Evolutionary conservation across 2,329 filamentous ascomycete species (phyloP).

Genomic region (Sporothrix pallida): DNA sequence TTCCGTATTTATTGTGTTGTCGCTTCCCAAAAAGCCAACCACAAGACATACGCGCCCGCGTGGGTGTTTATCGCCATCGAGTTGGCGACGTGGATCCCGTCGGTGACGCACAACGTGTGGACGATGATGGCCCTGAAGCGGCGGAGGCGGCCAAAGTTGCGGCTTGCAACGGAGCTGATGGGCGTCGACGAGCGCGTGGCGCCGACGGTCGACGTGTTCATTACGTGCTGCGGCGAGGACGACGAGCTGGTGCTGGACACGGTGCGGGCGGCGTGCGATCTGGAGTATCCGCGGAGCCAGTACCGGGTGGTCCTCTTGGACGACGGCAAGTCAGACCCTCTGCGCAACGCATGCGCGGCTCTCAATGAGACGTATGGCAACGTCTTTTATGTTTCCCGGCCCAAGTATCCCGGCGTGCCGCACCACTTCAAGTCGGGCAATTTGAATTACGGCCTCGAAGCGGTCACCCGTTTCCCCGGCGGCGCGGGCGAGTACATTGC

Average conservation of each 20-base stretch:
- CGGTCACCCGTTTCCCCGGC: conserved; percentile 56
- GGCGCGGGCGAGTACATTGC: conserved; percentile 65
- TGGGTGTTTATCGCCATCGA: conserved; percentile 59
- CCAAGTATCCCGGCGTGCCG: conserved; percentile 55
- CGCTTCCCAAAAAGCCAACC: conserved; percentile 52
- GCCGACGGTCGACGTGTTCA: conserved; percentile 61
- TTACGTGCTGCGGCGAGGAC: conserved; percentile 64
- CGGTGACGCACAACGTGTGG: conserved; percentile 63
- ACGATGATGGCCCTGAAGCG: conserved; percentile 63
- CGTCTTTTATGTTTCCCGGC: conserved; percentile 59
- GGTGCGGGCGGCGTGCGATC: conserved; percentile 56
- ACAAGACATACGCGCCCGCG: conserved; percentile 50
- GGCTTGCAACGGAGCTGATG: conserved; percentile 44
- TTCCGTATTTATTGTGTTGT: conserved; percentile 60
- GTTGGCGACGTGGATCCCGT: conserved; percentile 58
- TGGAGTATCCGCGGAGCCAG: conserved; percentile 60
- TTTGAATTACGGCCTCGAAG: conserved; percentile 64
- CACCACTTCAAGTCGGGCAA: conserved; percentile 70
- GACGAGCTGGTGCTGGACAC: conserved; percentile 63
- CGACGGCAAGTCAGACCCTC: conserved; percentile 55
- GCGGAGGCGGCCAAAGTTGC: conserved; percentile 57
- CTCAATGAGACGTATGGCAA: conserved; percentile 54
- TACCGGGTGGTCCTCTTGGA: conserved; percentile 64
- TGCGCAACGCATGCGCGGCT: conserved; percentile 47
- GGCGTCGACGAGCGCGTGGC: conserved; percentile 48